Evolutionary conservation across 108 stramenopile genomes (phyloP).

Genomic region (Aurantiochytrium sp.): DNA sequence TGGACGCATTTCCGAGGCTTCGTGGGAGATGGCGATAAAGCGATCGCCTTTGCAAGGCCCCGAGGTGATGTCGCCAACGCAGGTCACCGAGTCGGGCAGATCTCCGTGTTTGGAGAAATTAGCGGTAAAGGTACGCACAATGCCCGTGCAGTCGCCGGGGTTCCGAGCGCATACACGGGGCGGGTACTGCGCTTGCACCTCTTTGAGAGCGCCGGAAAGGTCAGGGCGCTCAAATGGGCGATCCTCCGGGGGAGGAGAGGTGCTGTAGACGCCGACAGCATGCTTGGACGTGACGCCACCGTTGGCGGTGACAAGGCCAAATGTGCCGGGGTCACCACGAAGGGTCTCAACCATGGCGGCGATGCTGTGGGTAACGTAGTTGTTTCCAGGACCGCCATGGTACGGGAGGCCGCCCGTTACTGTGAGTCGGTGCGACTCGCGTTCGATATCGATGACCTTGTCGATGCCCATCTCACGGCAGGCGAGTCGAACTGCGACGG

Average conservation of each 20-base stretch:
- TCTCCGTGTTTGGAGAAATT: background rate
- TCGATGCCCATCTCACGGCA: background rate
- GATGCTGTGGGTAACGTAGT: background rate
- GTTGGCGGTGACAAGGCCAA: background rate
- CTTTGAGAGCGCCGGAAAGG: background rate
- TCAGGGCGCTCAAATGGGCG: background rate
- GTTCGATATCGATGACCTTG: background rate
- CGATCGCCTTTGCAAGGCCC: background rate
- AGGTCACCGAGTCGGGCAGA: background rate
- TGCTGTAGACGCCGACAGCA: background rate
- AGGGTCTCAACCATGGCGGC: background rate
- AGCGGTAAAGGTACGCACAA: background rate
- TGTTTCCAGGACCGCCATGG: background rate
- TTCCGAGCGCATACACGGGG: background rate
- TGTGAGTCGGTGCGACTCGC: background rate
- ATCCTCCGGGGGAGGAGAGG: background rate
- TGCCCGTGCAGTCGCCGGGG: background rate
- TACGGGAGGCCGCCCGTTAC: conserved; percentile 14
- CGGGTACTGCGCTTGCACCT: background rate
- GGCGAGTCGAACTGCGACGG: background rate
- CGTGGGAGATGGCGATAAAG: background rate
- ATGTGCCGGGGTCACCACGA: background rate
- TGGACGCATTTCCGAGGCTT: background rate
- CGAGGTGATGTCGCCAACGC: background rate
- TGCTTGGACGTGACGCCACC: conserved; percentile 6